phyloP scores from a whole-genome alignment of 257 asterid species.

The Cinchona pubescens region DNA sequence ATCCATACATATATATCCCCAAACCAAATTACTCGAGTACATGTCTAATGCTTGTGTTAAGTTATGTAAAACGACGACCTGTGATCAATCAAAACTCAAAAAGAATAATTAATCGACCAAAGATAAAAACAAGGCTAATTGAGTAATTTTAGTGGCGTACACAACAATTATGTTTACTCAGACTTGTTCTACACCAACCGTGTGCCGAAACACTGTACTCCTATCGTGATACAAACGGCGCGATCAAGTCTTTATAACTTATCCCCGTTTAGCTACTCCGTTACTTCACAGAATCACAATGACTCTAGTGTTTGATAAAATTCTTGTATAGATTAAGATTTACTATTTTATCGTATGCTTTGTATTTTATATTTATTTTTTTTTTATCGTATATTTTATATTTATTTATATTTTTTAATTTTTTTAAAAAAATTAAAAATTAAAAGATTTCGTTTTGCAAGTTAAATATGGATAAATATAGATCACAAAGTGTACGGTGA shows the following conservation, averaged over 20 bases:
- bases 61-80: neutral
- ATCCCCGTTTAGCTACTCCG: neutral
- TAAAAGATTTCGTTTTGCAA: too few species aligned
- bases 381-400: too few species aligned
- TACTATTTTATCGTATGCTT: too few species aligned
- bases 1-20: neutral
- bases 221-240: conserved; percentile 18
- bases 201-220: neutral
- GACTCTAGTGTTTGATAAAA: neutral
- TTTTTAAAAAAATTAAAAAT: too few species aligned
- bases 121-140: neutral
- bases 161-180: conserved; percentile 22
- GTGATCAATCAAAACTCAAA: neutral
- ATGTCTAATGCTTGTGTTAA: neutral
- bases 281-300: neutral
- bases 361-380: too few species aligned
- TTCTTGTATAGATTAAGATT: too few species aligned
- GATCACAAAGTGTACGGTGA: too few species aligned
- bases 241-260: neutral
- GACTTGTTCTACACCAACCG: conserved; percentile 18
- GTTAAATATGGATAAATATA: too few species aligned
- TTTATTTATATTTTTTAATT: too few species aligned
- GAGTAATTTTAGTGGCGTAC: conserved; percentile 5
- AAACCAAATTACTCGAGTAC: neutral
- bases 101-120: neutral